These are phyloP conservation scores for Colletotrichum ledebouriae DNA, from an alignment of 2,329 filamentous ascomycete genomes.

Conservation along the genomic window DNA sequence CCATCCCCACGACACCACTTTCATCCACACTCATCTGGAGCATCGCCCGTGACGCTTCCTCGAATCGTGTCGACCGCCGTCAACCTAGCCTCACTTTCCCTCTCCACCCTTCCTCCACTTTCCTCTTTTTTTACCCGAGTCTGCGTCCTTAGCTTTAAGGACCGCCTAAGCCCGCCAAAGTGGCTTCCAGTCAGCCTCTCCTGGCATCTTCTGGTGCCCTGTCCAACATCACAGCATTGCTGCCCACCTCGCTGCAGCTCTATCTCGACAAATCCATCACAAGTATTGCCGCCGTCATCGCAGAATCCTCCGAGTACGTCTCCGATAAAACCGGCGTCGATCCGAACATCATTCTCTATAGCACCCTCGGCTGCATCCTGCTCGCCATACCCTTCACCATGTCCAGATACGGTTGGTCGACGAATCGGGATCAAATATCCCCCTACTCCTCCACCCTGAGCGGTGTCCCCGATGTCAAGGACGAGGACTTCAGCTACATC, in stretches of 20 bases:
- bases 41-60: constrained; percentile 18
- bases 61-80: constrained; percentile 16
- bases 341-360: constrained; percentile 63
- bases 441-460: constrained; percentile 63
- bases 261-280: constrained; percentile 68
- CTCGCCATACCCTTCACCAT: constrained; percentile 66
- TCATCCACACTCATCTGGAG: constrained; percentile 20
- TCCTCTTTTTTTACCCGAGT: constrained; percentile 19
- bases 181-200: constrained; percentile 71
- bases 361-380: constrained; percentile 62
- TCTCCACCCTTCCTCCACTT: constrained; percentile 37
- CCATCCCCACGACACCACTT: constrained; percentile 40
- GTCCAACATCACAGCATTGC: constrained; percentile 68
- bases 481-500: constrained; percentile 86
- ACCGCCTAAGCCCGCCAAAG: constrained; percentile 61
- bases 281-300: constrained; percentile 62
- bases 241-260: constrained; percentile 61
- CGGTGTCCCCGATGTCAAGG: constrained; percentile 73
- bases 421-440: constrained; percentile 61
- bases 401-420: constrained; percentile 67
- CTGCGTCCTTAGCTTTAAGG: constrained; percentile 45
- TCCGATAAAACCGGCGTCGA: constrained; percentile 64
- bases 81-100: constrained; percentile 39
- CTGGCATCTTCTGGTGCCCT: constrained; percentile 75
- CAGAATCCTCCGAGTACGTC: constrained; percentile 66